These are phyloP conservation scores for Metarhizium sp. DNA, from an alignment of 2,329 filamentous ascomycete species.

Conservation along the genomic window DNA sequence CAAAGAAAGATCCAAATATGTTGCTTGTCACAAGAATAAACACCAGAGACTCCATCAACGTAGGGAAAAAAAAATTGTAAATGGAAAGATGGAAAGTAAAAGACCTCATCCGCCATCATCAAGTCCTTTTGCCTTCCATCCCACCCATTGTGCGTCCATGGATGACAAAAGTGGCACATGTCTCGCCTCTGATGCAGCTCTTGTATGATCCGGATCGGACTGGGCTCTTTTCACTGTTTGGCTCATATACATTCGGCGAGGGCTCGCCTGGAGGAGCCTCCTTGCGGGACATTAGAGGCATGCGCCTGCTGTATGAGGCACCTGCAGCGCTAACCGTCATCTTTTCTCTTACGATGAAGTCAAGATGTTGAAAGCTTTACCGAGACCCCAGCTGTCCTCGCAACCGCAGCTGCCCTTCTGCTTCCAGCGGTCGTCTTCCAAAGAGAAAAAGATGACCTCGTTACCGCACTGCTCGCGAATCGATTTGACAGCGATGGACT, in stretches of 20 bases:
- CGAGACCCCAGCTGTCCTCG: constrained; percentile 73
- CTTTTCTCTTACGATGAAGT: background rate
- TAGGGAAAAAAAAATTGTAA: background rate
- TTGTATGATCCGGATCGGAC: constrained; percentile 13
- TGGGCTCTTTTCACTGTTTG: constrained; percentile 4
- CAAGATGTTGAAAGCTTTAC: constrained; percentile 5
- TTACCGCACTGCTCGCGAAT: constrained; percentile 59
- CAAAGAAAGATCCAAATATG: constrained; percentile 14
- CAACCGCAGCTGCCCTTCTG: constrained; percentile 54
- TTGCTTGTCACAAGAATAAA: constrained; percentile 7
- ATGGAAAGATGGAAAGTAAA: background rate
- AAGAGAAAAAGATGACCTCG: constrained; percentile 74
- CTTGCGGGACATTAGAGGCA: background rate
- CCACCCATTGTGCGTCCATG: background rate
- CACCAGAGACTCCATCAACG: constrained; percentile 1
- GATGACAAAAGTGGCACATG: background rate
- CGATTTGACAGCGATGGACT: constrained; percentile 60
- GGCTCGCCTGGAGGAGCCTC: background rate
- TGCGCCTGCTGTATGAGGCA: background rate
- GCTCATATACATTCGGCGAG: constrained; percentile 20
- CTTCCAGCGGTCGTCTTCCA: constrained; percentile 78
- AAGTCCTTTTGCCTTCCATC: background rate
- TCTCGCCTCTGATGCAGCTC: background rate
- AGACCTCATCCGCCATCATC: background rate
- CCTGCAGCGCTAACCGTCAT: background rate